Conservation (phyloP, 257 asterid species). For the Solanum megistacrolobum region DNA sequence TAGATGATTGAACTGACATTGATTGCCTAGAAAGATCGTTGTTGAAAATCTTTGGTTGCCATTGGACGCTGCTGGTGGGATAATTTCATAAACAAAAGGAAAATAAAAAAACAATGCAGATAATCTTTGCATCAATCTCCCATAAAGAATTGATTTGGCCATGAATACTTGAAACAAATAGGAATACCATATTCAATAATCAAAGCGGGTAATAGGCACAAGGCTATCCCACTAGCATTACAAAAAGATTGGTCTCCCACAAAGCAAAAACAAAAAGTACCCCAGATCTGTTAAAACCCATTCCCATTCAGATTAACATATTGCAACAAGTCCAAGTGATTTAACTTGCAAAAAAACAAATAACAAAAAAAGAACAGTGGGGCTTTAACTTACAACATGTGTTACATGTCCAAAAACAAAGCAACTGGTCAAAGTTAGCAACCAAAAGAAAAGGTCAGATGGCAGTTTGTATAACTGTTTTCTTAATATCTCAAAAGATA, state of each 20-base stretch:
- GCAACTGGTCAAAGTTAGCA: neutral
- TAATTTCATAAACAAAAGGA: neutral
- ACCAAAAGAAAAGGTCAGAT: neutral
- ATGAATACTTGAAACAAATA: neutral
- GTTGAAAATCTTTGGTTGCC: neutral
- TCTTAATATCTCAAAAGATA: neutral
- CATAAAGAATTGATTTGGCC: neutral
- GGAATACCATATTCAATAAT: neutral
- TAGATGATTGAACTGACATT: neutral
- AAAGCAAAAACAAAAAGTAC: neutral
- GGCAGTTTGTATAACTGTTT: neutral
- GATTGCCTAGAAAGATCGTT: neutral
- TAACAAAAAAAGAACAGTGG: neutral
- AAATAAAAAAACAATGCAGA: neutral
- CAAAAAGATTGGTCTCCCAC: neutral
- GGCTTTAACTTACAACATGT: neutral
- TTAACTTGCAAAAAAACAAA: neutral
- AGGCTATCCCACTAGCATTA: neutral
- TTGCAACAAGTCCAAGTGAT: neutral
- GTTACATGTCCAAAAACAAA: neutral
- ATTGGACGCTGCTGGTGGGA: neutral
- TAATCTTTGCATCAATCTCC: neutral
- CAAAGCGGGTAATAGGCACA: neutral
- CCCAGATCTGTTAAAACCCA: neutral
- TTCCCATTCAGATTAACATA: neutral